phyloP scores from a whole-genome alignment of 2,329 filamentous ascomycete genomes.

The Fusarium palustre region DNA sequence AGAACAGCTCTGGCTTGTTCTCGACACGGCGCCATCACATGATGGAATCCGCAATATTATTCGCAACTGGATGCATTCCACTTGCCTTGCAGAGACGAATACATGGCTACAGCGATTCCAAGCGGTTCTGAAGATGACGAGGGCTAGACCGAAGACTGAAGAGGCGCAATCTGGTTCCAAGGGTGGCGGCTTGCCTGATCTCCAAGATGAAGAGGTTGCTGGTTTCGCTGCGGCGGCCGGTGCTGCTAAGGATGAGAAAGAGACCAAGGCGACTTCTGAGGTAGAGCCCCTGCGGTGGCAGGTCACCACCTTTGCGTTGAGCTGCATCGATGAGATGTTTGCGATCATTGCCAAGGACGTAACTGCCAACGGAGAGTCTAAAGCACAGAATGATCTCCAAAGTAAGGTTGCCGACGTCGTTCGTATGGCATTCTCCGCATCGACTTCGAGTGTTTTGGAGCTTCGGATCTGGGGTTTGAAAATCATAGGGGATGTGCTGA shows the following conservation, averaged over 20 bases:
- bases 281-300: conserved; percentile 96
- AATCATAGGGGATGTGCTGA: conserved; percentile 92
- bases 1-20: conserved; percentile 89
- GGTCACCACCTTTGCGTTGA: conserved; percentile 92
- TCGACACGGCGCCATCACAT: conserved; percentile 82
- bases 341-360: conserved; percentile 82
- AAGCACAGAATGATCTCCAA: conserved; percentile 82
- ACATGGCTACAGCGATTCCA: conserved; percentile 93
- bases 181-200: conserved; percentile 72
- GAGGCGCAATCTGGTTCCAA: conserved; percentile 58
- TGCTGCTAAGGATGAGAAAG: conserved; percentile 68
- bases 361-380: conserved; percentile 80
- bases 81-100: conserved; percentile 80
- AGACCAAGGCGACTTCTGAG: conserved; percentile 63
- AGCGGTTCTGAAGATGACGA: conserved; percentile 87
- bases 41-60: conserved; percentile 88
- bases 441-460: conserved; percentile 91
- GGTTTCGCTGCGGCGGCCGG: conserved; percentile 86
- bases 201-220: conserved; percentile 96
- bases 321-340: conserved; percentile 86
- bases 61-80: conserved; percentile 92
- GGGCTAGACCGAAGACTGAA: conserved; percentile 71
- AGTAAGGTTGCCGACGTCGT: conserved; percentile 90
- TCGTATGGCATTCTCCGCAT: conserved; percentile 96
- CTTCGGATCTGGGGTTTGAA: conserved; percentile 91